Percentiles rank a stretch among this genome's conserved stretches.
Conservation (phyloP, 805 yeast genomes). For the Dipodascopsis uninucleata region DNA sequence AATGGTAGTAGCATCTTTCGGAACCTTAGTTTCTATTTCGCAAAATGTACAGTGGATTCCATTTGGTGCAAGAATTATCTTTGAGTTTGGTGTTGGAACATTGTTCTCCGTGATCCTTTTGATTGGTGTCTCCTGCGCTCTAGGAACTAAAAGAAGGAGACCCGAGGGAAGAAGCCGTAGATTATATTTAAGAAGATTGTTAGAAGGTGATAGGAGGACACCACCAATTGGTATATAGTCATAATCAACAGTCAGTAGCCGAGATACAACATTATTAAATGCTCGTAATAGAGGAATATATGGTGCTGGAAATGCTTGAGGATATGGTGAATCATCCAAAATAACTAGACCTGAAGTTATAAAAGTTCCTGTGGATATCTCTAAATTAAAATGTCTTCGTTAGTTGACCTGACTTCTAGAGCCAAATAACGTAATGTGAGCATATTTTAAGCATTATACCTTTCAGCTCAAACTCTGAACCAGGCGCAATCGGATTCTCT, state of each 20-base stretch:
- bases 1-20: conserved; percentile 20
- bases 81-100: conserved; percentile 6
- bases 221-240: conserved; percentile 26
- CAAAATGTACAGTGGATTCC: conserved; percentile 16
- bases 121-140: conserved; percentile 10
- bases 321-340: conserved; percentile 11
- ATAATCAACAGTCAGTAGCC: conserved; percentile 15
- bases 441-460: too few relatives aligned
- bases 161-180: conserved; percentile 24
- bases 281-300: conserved; percentile 27
- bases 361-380: conserved; percentile 27
- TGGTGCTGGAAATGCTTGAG: conserved; percentile 25
- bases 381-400: conserved; percentile 3
- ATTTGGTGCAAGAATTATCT: conserved; percentile 20
- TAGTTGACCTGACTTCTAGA: background rate
- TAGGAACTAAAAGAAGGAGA: conserved; percentile 18
- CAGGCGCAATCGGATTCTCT: conserved; percentile 17
- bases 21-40: conserved; percentile 11
- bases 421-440: background rate
- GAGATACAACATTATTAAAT: conserved; percentile 16
- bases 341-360: conserved; percentile 23
- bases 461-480: conserved; percentile 20
- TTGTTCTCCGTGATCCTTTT: conserved; percentile 5
- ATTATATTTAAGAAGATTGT: conserved; percentile 8
- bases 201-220: conserved; percentile 16